Base-by-base conservation (phyloP, 2,329 filamentous ascomycete genomes). In the Calonectria pauciramosa region DNA sequence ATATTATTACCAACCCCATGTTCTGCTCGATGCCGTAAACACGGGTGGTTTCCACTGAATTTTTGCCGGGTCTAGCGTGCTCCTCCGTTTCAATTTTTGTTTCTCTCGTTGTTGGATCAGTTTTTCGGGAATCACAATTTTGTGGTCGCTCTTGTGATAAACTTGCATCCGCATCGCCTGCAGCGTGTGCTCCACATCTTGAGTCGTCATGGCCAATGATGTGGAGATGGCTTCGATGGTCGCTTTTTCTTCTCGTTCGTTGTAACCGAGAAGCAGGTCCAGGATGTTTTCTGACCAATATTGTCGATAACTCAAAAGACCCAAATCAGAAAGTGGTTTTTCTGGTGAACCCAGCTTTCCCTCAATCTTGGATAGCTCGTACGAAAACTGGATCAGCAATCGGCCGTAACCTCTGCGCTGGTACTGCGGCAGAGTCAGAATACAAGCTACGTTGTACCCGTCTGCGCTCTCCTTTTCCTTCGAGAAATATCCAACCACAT, bases 381-480 rank as follows among this genome's bases (percentile, higher is more conserved):
- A 99, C 7, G 95, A 98, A 86, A 99, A 99, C 78, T 98, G 96
- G 80, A 99, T 99, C 72, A 99, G 90, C 16, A 99, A 89, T 74
- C 95, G 93, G 30, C 97, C 97, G 81, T 97, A 98, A 0, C 97
- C 97, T 82, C 97, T 97, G 30, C 97, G 92, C 85, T 99, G 97
- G 80, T 97, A 99, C 83, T 99, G 97, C 0, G 97, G 97, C 4
- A 99, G 89, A 0, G 97, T 99, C 73, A 99, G 89, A 83, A 99
- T 99, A 90, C 97, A 99, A 6, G 97, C 97, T 38, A 99, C 94
- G 83, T 99, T 99, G 90, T 99, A 99, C 36, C 95, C 95, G 81
- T 99, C 97, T 0, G 96, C 96, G 49, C 94, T 96, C 85, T 99
- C 97, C 80, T 99, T 99, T 85, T 99, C 97, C 84, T 99, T 99